Base-by-base conservation (phyloP, 345 rosid genomes). In the Boechera retrofracta region DNA sequence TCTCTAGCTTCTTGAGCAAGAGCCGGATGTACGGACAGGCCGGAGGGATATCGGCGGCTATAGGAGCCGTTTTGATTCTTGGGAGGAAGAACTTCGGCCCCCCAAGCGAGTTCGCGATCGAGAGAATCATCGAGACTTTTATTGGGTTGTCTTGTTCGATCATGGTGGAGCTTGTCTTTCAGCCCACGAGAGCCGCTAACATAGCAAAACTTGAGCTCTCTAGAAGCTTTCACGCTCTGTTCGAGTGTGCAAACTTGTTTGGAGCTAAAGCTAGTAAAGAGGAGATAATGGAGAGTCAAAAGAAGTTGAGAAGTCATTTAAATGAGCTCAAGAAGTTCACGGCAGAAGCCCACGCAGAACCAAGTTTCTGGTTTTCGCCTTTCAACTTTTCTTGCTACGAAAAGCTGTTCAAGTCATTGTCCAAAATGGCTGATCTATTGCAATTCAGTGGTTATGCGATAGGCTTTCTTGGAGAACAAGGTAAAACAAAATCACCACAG, bases 11-110 rank as follows among this genome's bases (percentile, higher is more conserved):
- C 54, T 75, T 94, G 28, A 64, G 89, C 79, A 87, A 78, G 16
- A 92, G 97, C 74, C 61, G 73, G 55, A 89, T 92, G 88, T 94
- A 92, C 42, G 92, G 97, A 32, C 93, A 83, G 49, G 98, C 97
- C 1, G 98, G 97, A 16, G 97, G 97, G 2, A 77, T 90, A 33
- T 90, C 98, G 0, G 97, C 98, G 0, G 86, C 84, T 7, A 84
- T 94, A 12, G 98, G 98, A 15, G 98, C 98, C 2, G 81, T 89
- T 4, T 61, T 94, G 66, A 85, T 94, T 31, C 66, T 94, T 38
- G 98, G 98, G 2, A 82, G 98, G 69, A 92, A 84, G 59, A 78
- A 86, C 59, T 94, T 89, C 7, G 98, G 97, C 4, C 73, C 85
- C 0, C 95, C 97, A 9, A 88, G 86, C 33, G 98, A 92, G 28